Percentiles rank a stretch among this genome's conserved stretches.
Evolutionary conservation across 768 basidiomycete species (phyloP).

Genomic region (Rhodotorula sphaerocarpa): DNA sequence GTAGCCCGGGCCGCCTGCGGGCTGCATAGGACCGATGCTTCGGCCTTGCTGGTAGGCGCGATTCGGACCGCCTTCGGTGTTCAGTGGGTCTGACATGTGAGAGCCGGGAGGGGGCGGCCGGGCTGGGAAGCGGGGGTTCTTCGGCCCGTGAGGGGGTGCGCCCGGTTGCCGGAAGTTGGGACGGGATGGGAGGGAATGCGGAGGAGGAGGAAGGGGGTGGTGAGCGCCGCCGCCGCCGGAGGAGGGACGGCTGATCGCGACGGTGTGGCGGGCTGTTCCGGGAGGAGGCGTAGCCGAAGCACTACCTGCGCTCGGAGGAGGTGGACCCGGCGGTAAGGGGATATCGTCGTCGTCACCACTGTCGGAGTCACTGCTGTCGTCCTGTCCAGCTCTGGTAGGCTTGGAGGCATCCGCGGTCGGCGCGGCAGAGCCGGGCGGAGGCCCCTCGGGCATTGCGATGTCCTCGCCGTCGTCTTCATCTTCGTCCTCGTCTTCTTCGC

Average conservation of each 20-base stretch:
- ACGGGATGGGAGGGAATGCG: conserved; percentile 37
- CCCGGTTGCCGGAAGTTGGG: conserved; percentile 36
- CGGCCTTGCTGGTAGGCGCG: conserved; percentile 26
- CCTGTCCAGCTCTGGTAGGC: too few relatives aligned
- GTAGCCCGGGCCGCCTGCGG: neutral
- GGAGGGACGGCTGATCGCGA: conserved; percentile 10
- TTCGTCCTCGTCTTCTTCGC: too few relatives aligned
- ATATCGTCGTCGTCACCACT: conserved; percentile 43
- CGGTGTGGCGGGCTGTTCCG: neutral
- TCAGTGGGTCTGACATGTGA: conserved; percentile 22
- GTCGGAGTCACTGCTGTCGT: conserved; percentile 38
- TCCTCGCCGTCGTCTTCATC: conserved; percentile 63
- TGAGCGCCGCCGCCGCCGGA: neutral
- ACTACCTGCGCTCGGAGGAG: conserved; percentile 39
- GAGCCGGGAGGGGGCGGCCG: conserved; percentile 13
- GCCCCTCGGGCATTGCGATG: conserved; percentile 79
- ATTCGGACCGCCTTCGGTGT: conserved; percentile 8
- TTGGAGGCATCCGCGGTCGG: too few relatives aligned
- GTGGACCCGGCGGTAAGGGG: conserved; percentile 44
- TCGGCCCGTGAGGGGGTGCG: neutral
- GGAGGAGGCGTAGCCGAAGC: neutral
- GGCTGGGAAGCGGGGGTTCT: conserved; percentile 37
- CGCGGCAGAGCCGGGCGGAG: conserved; percentile 54
- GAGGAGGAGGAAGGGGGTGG: conserved; percentile 20
- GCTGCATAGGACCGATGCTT: conserved; percentile 1